Percentiles rank a stretch among this genome's conserved stretches.
Conservation (phyloP, 164 flowering plant genomes). For the Stephania yunnanensis region DNA sequence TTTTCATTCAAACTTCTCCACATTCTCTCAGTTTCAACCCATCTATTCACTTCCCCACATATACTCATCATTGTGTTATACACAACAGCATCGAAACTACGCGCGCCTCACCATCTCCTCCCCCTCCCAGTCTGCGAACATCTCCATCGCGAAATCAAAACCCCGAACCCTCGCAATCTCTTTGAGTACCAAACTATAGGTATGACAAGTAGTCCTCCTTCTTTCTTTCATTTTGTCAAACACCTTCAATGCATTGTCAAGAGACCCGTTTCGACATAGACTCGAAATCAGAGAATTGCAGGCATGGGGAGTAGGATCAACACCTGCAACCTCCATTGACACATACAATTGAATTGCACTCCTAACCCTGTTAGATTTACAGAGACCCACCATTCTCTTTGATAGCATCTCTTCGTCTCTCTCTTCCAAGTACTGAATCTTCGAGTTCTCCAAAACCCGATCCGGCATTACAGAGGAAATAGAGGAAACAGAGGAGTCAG, state of each 20-base stretch:
- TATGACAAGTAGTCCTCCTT: conserved; percentile 51
- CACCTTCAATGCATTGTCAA: conserved; percentile 45
- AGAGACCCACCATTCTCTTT: conserved; percentile 57
- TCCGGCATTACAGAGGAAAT: background rate
- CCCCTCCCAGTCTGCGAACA: conserved; percentile 48
- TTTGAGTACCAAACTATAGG: conserved; percentile 73
- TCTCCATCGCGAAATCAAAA: conserved; percentile 44
- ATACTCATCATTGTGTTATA: conserved; percentile 80
- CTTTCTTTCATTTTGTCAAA: conserved; percentile 48
- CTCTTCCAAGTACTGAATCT: conserved; percentile 66
- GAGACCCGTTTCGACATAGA: conserved; percentile 51
- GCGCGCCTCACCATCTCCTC: conserved; percentile 25
- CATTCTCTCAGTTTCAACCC: conserved; percentile 52
- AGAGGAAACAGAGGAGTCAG: conserved; percentile 6
- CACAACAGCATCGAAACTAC: conserved; percentile 52
- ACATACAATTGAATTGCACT: conserved; percentile 60
- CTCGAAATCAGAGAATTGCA: conserved; percentile 77
- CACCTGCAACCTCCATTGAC: conserved; percentile 60
- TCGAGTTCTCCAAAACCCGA: conserved; percentile 15
- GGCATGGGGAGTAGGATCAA: conserved; percentile 57
- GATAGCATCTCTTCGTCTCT: conserved; percentile 60
- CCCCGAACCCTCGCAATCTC: conserved; percentile 49
- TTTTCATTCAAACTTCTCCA: conserved; percentile 68
- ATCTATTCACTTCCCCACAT: conserved; percentile 48
- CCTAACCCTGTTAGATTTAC: conserved; percentile 58